A percentile compares a stretch with the other conserved stretches of the same genome.
These are phyloP conservation scores for Pleurotus tuoliensis DNA, from an alignment of 768 basidiomycete genomes.

Conservation along the genomic window DNA sequence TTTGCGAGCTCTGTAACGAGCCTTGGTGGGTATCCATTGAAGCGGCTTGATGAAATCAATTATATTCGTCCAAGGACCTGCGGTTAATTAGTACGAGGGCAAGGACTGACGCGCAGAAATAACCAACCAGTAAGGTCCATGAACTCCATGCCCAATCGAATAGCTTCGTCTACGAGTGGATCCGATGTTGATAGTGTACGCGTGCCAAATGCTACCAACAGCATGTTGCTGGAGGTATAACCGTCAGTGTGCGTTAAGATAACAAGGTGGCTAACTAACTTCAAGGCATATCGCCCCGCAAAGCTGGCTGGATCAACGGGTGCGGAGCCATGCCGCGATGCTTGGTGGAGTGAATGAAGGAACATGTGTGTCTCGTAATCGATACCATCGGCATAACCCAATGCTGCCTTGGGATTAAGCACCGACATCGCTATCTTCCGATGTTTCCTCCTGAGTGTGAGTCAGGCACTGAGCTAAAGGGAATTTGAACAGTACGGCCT, in stretches of 20 bases:
- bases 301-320: slow-evolving; percentile 15
- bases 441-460: slow-evolving; percentile 13
- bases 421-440: slow-evolving; percentile 15
- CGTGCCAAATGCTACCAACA: slow-evolving; percentile 16
- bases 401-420: slow-evolving; percentile 13
- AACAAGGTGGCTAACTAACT: slow-evolving; percentile 9
- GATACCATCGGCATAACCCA: slow-evolving; percentile 13
- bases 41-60: slow-evolving; percentile 17
- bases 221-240: slow-evolving; percentile 15
- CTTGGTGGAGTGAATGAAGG: slow-evolving; percentile 14
- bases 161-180: slow-evolving; percentile 13
- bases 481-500: background rate
- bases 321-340: slow-evolving; percentile 9
- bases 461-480: background rate
- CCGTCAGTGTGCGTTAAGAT: background rate
- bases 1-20: slow-evolving; percentile 12
- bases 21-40: slow-evolving; percentile 15
- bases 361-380: slow-evolving; percentile 18
- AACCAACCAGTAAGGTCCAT: slow-evolving; percentile 13
- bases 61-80: slow-evolving; percentile 18
- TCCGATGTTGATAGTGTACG: slow-evolving; percentile 12
- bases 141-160: slow-evolving; percentile 16
- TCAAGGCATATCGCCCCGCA: slow-evolving; percentile 15
- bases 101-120: no score
- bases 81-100: background rate